Evolutionary conservation across 2,329 filamentous ascomycete genomes (phyloP).

Genomic region (Microascus cirrosus): DNA sequence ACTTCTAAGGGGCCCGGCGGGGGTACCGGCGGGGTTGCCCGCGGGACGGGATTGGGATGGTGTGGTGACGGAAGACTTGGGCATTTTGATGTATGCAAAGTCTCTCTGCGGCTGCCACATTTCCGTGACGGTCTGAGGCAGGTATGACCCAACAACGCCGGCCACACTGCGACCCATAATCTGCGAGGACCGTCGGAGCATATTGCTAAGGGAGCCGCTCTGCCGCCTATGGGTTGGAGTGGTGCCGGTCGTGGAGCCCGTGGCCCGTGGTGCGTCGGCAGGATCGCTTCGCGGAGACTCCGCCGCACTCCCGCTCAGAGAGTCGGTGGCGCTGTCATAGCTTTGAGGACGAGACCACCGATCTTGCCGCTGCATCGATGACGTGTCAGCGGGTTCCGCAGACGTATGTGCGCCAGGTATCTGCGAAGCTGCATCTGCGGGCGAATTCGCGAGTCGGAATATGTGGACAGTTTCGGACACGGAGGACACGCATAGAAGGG

Average conservation of each 20-base stretch:
- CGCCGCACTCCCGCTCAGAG: conserved; percentile 26
- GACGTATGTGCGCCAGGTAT: background rate
- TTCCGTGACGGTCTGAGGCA: conserved; percentile 87
- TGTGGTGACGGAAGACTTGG: conserved; percentile 35
- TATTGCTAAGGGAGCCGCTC: conserved; percentile 75
- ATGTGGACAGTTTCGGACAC: conserved; percentile 95
- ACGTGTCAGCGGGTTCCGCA: conserved; percentile 2
- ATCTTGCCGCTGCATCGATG: conserved; percentile 31
- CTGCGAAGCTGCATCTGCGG: background rate
- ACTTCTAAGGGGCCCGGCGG: conserved; percentile 51
- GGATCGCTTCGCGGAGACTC: conserved; percentile 36
- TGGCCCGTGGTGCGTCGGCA: conserved; percentile 22
- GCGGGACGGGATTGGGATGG: conserved; percentile 8
- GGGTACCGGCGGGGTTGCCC: background rate
- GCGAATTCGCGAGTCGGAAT: conserved; percentile 60
- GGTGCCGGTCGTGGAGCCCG: conserved; percentile 14
- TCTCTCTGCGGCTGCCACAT: conserved; percentile 95
- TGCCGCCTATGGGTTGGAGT: conserved; percentile 28
- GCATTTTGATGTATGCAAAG: conserved; percentile 93
- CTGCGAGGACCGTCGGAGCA: conserved; percentile 89
- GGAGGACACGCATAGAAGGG: conserved; percentile 87
- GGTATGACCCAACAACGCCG: conserved; percentile 79
- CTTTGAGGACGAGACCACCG: conserved; percentile 43
- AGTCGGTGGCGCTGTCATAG: conserved; percentile 45
- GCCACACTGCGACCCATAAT: conserved; percentile 84